Conservation (phyloP, 78 protist genomes). For the Tieghemostelium lacteum region DNA sequence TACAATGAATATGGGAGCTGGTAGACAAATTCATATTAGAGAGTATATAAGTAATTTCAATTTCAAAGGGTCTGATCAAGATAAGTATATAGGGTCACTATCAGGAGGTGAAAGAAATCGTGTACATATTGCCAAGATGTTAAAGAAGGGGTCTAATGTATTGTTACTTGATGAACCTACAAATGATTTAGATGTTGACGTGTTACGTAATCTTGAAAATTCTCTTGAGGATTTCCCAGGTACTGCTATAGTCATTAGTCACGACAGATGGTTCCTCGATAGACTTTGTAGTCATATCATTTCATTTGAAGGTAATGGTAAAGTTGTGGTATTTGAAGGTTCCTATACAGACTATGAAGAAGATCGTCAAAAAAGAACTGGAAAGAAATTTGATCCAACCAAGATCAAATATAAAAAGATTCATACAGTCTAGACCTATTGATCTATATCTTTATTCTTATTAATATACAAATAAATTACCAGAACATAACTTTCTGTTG, state of each 20-base stretch:
- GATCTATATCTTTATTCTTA: background rate
- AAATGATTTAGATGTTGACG: constrained; percentile 89
- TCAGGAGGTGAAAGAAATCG: constrained; percentile 88
- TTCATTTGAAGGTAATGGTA: constrained; percentile 75
- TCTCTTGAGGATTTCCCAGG: constrained; percentile 83
- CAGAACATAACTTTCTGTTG: background rate
- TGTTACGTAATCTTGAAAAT: constrained; percentile 80
- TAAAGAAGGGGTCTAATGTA: constrained; percentile 78
- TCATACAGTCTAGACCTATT: constrained; percentile 6
- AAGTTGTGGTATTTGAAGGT: constrained; percentile 69
- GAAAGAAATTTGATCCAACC: constrained; percentile 50
- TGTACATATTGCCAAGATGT: constrained; percentile 87
- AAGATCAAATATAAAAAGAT: constrained; percentile 67
- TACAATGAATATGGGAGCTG: constrained; percentile 31
- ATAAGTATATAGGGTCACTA: constrained; percentile 58
- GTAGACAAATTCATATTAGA: constrained; percentile 34
- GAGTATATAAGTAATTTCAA: constrained; percentile 70
- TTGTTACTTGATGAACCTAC: constrained; percentile 88
- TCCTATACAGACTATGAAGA: background rate
- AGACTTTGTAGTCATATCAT: constrained; percentile 86
- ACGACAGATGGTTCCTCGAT: constrained; percentile 87
- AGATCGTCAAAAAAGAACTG: constrained; percentile 1
- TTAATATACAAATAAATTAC: background rate
- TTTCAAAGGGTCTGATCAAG: constrained; percentile 80
- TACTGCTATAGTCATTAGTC: constrained; percentile 79